These are phyloP conservation scores for Cutaneotrichosporon sp. DNA, from an alignment of 1,284 basidiomycete genomes.

Conservation along the genomic window DNA sequence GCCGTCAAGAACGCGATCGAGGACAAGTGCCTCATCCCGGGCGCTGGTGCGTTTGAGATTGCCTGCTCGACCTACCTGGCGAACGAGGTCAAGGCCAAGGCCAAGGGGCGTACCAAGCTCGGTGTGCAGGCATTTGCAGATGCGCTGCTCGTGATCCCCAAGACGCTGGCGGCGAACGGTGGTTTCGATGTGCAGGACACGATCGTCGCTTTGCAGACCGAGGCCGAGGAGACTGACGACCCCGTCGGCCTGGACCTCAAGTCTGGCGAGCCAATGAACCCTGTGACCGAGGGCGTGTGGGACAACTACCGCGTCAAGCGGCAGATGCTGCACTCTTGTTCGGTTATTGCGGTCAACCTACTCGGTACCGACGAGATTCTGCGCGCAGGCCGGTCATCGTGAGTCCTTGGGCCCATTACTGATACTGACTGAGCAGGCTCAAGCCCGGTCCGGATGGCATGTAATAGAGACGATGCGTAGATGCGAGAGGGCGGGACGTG, in stretches of 20 bases:
- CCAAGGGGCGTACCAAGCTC: slow-evolving; percentile 96
- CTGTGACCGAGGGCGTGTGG: slow-evolving; percentile 93
- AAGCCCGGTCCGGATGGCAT: slow-evolving; percentile 10
- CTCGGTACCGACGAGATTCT: slow-evolving; percentile 94
- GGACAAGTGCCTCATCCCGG: slow-evolving; percentile 83
- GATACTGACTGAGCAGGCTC: slow-evolving; percentile 8
- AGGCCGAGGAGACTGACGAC: slow-evolving; percentile 82
- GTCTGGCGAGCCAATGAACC: slow-evolving; percentile 95
- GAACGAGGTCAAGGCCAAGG: slow-evolving; percentile 72
- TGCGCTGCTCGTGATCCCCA: slow-evolving; percentile 90
- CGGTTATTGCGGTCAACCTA: slow-evolving; percentile 95
- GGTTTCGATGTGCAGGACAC: slow-evolving; percentile 97
- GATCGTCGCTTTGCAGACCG: slow-evolving; percentile 87
- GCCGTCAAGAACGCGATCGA: slow-evolving; percentile 97
- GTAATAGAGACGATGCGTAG: slow-evolving; percentile 10
- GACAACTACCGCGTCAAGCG: slow-evolving; percentile 99
- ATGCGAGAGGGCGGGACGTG: slow-evolving; percentile 1
- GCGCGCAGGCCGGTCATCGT: slow-evolving; percentile 84
- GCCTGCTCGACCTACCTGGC: slow-evolving; percentile 81
- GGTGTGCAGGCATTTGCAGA: slow-evolving; percentile 98
- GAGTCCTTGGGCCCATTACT: not conserved
- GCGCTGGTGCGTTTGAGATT: slow-evolving; percentile 96
- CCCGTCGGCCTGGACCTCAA: slow-evolving; percentile 90
- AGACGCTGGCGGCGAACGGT: slow-evolving; percentile 93
- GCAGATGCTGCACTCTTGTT: slow-evolving; percentile 96